Conservation (phyloP, 2,329 filamentous ascomycete species). For the Biscogniauxia sp. region DNA sequence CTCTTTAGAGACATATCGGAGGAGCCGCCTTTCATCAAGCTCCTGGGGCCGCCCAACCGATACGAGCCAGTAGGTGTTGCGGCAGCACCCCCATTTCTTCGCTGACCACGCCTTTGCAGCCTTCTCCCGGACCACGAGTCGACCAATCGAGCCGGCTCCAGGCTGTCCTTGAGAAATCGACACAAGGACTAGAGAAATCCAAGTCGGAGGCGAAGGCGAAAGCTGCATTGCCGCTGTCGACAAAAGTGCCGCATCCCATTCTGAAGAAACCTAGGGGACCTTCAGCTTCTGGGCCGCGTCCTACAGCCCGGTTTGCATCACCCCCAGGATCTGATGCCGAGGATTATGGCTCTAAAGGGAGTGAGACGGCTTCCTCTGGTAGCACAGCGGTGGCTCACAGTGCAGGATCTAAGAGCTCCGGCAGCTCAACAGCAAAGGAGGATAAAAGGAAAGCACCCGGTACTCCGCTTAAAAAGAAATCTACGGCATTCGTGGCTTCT, state of each 20-base stretch:
- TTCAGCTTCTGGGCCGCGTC: slow-evolving; percentile 51
- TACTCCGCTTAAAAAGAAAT: slow-evolving; percentile 33
- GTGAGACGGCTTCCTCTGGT: slow-evolving; percentile 39
- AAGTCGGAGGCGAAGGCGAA: slow-evolving; percentile 23
- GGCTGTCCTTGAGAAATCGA: slow-evolving; percentile 11
- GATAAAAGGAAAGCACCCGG: slow-evolving; percentile 22
- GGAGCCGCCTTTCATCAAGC: slow-evolving; percentile 55
- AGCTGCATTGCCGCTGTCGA: slow-evolving; percentile 39
- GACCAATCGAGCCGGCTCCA: slow-evolving; percentile 12
- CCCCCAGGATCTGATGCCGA: slow-evolving; percentile 50
- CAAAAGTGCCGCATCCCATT: slow-evolving; percentile 54
- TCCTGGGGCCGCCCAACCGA: slow-evolving; percentile 52
- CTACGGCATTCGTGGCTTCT: slow-evolving; percentile 42
- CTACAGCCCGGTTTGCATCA: slow-evolving; percentile 60
- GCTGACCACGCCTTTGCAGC: slow-evolving; percentile 22
- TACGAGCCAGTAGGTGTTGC: slow-evolving; percentile 49
- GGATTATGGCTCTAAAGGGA: slow-evolving; percentile 31
- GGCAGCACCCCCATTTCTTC: neutral
- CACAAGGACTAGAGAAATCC: slow-evolving; percentile 1
- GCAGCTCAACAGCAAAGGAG: slow-evolving; percentile 22
- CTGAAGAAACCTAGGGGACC: slow-evolving; percentile 58
- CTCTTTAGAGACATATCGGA: slow-evolving; percentile 58
- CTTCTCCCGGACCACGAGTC: slow-evolving; percentile 21
- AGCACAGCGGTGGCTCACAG: slow-evolving; percentile 35
- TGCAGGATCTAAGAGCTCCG: slow-evolving; percentile 22